Percentiles rank a stretch among this genome's conserved stretches.
These are phyloP conservation scores for Claviceps monticola DNA, from an alignment of 2,329 filamentous ascomycete genomes.

Conservation along the genomic window DNA sequence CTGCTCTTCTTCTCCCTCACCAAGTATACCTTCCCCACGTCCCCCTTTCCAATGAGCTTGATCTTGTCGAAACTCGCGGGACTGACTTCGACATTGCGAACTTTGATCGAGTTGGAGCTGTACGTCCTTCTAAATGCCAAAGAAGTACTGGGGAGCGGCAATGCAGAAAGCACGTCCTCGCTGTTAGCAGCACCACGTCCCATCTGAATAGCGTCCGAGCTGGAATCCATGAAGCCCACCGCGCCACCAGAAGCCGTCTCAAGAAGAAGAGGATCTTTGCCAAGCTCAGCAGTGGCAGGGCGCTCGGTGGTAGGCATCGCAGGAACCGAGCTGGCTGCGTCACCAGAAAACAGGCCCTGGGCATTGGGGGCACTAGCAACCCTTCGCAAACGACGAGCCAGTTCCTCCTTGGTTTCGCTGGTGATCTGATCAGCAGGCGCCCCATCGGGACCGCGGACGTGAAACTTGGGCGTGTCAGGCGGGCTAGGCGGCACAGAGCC, in stretches of 20 bases:
- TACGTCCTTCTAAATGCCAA: constrained; percentile 86
- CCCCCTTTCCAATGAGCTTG: constrained; percentile 96
- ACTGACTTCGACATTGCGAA: constrained; percentile 89
- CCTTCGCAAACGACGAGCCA: constrained; percentile 81
- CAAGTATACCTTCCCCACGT: constrained; percentile 96
- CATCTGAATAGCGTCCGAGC: constrained; percentile 15
- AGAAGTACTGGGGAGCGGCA: constrained; percentile 52
- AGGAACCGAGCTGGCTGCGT: constrained; percentile 8
- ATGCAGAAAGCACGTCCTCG: constrained; percentile 41
- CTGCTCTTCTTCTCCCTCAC: constrained; percentile 96
- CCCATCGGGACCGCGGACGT: constrained; percentile 54
- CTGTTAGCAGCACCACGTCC: constrained; percentile 27
- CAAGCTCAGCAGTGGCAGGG: constrained; percentile 73
- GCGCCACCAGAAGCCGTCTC: constrained; percentile 26
- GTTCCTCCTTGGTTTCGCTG: constrained; percentile 77
- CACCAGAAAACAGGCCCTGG: constrained; percentile 68
- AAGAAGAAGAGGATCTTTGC: constrained; percentile 60
- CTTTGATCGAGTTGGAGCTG: constrained; percentile 98
- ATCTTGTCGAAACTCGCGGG: constrained; percentile 98
- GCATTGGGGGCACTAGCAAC: constrained; percentile 96
- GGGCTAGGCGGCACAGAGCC: constrained; percentile 86
- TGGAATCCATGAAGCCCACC: constrained; percentile 15
- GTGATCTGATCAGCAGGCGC: constrained; percentile 53
- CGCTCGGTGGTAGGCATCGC: constrained; percentile 43
- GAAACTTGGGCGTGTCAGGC: constrained; percentile 73